Evolutionary conservation across 2,329 filamentous ascomycete genomes (phyloP), one percentile per base, ranked within the genome.

Genomic region (Monosporascus sp.): DNA sequence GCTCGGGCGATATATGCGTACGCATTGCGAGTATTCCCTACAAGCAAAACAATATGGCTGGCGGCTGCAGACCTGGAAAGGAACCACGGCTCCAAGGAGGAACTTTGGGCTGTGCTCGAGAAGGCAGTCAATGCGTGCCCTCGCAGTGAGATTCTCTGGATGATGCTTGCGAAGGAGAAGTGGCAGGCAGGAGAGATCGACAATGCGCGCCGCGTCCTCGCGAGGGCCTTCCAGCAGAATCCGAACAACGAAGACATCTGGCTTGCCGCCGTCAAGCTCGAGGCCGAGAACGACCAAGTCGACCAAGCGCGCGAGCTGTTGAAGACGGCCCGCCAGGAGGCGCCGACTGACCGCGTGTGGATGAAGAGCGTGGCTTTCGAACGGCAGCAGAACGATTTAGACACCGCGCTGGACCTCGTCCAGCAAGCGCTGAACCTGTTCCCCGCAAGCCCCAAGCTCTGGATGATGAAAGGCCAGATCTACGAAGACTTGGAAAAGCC

Each of bases 391-490:
- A 88, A 86, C 52, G 87, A 94, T 62, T 78, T 78, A 26, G 90
- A 96, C 47, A 84, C 85, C 1, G 92, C 94, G 0, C 79, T 99
- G 16, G 89, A 95, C 64, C 84, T 99, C 11, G 89, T 89, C 44
- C 90, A 92, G 55, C 87, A 95, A 67, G 94, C 88, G 1, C 76
- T 99, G 37, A 87, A 92, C 60, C 80, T 90, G 9, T 99, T 96
- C 74, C 93, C 94, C 1, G 82, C 85, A 45, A 84, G 88, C 14
- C 81, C 90, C 50, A 97, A 97, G 72, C 79, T 99, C 24, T 97
- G 93, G 87, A 97, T 97, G 89, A 89, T 96, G 77, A 99, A 99
- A 73, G 94, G 95, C 0, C 94, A 99, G 68, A 94, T 97, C 58
- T 99, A 99, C 77, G 89, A 97, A 66, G 81, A 86, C 44, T 80